These are phyloP conservation scores for Claviceps pazoutovae DNA, from an alignment of 2,329 filamentous ascomycete genomes.

Conservation along the genomic window DNA sequence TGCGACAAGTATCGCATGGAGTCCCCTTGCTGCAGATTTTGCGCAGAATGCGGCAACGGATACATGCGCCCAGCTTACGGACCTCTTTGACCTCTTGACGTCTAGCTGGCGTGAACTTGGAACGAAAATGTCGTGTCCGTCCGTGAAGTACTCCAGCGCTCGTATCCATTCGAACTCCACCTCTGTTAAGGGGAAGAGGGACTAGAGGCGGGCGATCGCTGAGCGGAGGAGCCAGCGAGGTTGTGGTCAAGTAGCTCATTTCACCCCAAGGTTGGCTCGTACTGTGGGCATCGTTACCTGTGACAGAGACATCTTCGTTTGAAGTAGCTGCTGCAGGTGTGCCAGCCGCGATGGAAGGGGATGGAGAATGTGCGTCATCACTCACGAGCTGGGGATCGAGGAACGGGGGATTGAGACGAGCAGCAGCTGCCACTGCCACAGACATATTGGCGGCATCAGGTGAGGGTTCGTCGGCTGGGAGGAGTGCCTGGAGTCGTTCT, in stretches of 20 bases:
- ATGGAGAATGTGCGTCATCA: slow-evolving; percentile 16
- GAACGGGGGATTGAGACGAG: slow-evolving; percentile 38
- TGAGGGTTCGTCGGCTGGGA: slow-evolving; percentile 22
- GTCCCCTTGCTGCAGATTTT: slow-evolving; percentile 53
- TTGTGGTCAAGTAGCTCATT: slow-evolving; percentile 33
- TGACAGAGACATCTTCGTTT: slow-evolving; percentile 9
- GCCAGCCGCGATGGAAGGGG: slow-evolving; percentile 13
- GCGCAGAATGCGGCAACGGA: slow-evolving; percentile 49
- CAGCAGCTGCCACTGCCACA: slow-evolving; percentile 42
- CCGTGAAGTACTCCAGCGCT: slow-evolving; percentile 29
- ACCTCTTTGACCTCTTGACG: slow-evolving; percentile 52
- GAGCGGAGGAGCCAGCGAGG: slow-evolving; percentile 18
- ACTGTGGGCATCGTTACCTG: slow-evolving; percentile 11
- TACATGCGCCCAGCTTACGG: slow-evolving; percentile 50
- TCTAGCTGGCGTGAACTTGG: slow-evolving; percentile 42
- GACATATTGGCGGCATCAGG: slow-evolving; percentile 36
- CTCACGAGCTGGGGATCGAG: slow-evolving; percentile 36
- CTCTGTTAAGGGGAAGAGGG: slow-evolving; percentile 20
- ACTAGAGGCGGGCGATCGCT: slow-evolving; percentile 18
- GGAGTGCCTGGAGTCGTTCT: slow-evolving; percentile 35
- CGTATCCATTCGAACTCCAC: slow-evolving; percentile 41
- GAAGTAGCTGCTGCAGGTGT: slow-evolving; percentile 11
- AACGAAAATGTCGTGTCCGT: slow-evolving; percentile 38
- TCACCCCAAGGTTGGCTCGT: slow-evolving; percentile 36
- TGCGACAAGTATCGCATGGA: slow-evolving; percentile 49